Conservation (phyloP, 2,329 filamentous ascomycete genomes). For the Juglanconis oblonga region DNA sequence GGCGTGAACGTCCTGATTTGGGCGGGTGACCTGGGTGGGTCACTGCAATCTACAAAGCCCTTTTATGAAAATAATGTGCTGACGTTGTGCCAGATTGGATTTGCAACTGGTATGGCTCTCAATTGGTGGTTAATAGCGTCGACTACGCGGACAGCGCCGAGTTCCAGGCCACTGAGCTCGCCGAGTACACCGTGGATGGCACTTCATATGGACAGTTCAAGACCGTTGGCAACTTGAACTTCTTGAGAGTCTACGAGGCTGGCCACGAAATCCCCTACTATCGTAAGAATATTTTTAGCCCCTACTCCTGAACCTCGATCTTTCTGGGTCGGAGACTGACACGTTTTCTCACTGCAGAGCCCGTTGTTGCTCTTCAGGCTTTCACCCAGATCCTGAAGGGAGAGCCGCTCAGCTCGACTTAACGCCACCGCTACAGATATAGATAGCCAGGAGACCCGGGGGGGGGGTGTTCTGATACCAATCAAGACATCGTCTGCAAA, state of each 20-base stretch:
- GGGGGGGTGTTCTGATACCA: too few relatives aligned
- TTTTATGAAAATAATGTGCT: background rate
- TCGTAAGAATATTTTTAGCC: constrained; percentile 7
- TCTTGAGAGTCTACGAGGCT: constrained; percentile 37
- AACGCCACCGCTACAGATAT: background rate
- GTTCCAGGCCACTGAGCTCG: constrained; percentile 36
- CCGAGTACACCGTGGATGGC: constrained; percentile 47
- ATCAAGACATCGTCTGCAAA: too few relatives aligned
- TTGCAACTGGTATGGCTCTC: constrained; percentile 55
- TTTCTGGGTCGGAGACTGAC: background rate
- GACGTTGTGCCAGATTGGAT: constrained; percentile 42
- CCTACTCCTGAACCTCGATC: too few relatives aligned
- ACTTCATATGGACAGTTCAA: constrained; percentile 48
- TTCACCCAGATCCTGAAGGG: constrained; percentile 18
- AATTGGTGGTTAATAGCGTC: constrained; percentile 43
- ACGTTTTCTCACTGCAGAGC: background rate
- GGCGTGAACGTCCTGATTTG: constrained; percentile 50
- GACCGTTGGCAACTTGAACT: constrained; percentile 45
- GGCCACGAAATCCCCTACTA: constrained; percentile 19
- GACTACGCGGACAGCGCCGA: constrained; percentile 36
- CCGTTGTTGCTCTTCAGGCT: constrained; percentile 14
- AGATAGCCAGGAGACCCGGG: too few relatives aligned
- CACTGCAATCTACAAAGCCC: background rate
- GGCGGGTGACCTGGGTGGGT: constrained; percentile 49
- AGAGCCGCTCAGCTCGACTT: constrained; percentile 13